Evolutionary conservation across 371 early-diverging fungal species (phyloP), one percentile per base, ranked within the genome.

Genomic region (Zancudomyces culisetae): DNA sequence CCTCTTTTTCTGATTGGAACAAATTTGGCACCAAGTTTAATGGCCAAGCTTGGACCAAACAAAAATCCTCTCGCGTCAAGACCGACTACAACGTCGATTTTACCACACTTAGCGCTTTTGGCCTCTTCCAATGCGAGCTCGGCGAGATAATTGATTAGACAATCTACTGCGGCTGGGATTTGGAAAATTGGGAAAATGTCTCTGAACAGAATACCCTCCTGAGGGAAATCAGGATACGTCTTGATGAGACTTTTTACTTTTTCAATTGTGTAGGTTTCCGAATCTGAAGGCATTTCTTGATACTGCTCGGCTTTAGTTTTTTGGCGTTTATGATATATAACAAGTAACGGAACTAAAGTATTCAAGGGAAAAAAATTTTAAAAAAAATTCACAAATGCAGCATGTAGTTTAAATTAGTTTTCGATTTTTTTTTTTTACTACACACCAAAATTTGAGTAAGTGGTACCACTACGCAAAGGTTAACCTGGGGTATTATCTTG

Each of bases 131-230:
- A 69, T 70, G 93, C 72, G 61, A 84, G 82, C 55, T 87, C 76
- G 45, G 81, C 79, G 59, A 97, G 77, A 73, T 90, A 81, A 61
- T 74, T 72, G 51, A 90, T 80, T 39, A 95, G 74, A 48, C 80
- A 78, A 69, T 92, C 88, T 49, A 90, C 85, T 29, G 95, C 97
- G 29, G 73, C 75, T 29, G 91, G 95, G 62, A 90, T 84, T 64
- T 84, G 82, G 76, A 97, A 97, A 53, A 97, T 77, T 42, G 92
- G 91, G 66, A 94, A 90, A 64, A 97, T 86, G 63, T 97, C 97
- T 64, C 79, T 81, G 77, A 92, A 90, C 54, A 83, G 68, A 56
- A 93, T 87, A 19, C 88, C 90, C 74, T 84, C 68, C 68, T 83
- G 74, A 48, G 90, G 90, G 62, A 88, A 90, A 69, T 90, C 85